Evolutionary conservation across 148 eudicot species (phyloP), one percentile per base, ranked within the genome.

Genomic region (Fallopia convolvulus): DNA sequence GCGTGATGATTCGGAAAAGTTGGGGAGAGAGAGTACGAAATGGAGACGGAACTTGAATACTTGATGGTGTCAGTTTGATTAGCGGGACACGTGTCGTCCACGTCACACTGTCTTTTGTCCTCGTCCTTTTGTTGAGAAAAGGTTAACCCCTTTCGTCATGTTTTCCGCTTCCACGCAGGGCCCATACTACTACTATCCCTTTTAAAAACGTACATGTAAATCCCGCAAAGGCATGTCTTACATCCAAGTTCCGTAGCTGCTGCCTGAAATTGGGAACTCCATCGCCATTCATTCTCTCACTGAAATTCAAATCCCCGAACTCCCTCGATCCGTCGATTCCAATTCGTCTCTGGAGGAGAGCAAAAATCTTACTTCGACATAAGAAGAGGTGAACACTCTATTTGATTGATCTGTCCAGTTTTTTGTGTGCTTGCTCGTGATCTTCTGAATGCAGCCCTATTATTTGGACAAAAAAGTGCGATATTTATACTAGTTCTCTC

Each of bases 61-160:
- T n/a, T 68, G 42, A 68, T 14, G 42, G 30, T 15, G 44, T 36
- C 44, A 9, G 1, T 26, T 18, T 17, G 4, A 33, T 15, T 2
- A 36, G 46, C 21, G 20, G 10, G 20, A 68, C 72, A 68, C 72
- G 72, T 68, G 42, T 14, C 72, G 39, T 68, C 72, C 72, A 68
- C 72, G 44, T 68, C 46, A 68, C 21, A 66, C 1, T 1, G 4
- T 2, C 12, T 20, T 58, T 56, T 56, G 63, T 56, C 63, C 23
- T 56, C 7, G 10, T 56, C 58, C 58, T 17, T 17, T 14, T 15
- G 18, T 17, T 52, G 68, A 7, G 0, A 12, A 63, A 63, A 32
- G 2, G 10, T 3, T n/a, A 26, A 3, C 11, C 39, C 23, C 5
- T n/a, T 18, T 55, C 61, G 23, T 55, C 39, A 12, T 26, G 36